phyloP scores from a whole-genome alignment of 208 protist species.

The Herpetomonas muscarum region DNA sequence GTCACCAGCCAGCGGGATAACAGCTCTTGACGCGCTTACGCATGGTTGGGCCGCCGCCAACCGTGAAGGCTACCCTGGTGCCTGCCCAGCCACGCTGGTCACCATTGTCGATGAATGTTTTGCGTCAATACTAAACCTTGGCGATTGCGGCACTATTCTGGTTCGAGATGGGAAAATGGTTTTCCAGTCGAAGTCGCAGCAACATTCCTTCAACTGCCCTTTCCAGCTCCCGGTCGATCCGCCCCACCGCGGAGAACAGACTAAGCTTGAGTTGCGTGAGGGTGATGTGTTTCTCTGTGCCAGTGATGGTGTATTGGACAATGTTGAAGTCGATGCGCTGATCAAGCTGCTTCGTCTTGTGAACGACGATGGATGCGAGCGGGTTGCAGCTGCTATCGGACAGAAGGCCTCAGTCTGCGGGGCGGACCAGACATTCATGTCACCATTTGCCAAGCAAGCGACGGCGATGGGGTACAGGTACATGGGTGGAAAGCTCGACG shows the following conservation, averaged over 20 bases:
- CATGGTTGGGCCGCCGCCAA: slow-evolving; percentile 45
- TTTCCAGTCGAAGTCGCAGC: slow-evolving; percentile 60
- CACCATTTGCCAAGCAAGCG: slow-evolving; percentile 79
- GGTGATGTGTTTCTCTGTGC: slow-evolving; percentile 75
- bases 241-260: slow-evolving; percentile 54
- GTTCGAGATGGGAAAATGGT: slow-evolving; percentile 59
- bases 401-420: slow-evolving; percentile 52
- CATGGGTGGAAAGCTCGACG: slow-evolving; percentile 79
- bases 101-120: slow-evolving; percentile 49
- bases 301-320: slow-evolving; percentile 83
- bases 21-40: slow-evolving; percentile 57
- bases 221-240: slow-evolving; percentile 78
- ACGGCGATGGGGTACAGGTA: slow-evolving; percentile 52
- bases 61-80: slow-evolving; percentile 38
- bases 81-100: slow-evolving; percentile 66
- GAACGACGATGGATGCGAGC: slow-evolving; percentile 33
- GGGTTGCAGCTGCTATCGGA: slow-evolving; percentile 57
- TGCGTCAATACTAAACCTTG: slow-evolving; percentile 81
- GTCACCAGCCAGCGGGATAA: slow-evolving; percentile 14
- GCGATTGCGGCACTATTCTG: slow-evolving; percentile 77
- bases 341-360: slow-evolving; percentile 44
- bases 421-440: slow-evolving; percentile 44
- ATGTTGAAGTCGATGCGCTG: slow-evolving; percentile 65
- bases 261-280: slow-evolving; percentile 48
- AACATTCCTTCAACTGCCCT: slow-evolving; percentile 87